Conservation (phyloP, 2,329 filamentous ascomycete species). For the Aureobasidium sp. region DNA sequence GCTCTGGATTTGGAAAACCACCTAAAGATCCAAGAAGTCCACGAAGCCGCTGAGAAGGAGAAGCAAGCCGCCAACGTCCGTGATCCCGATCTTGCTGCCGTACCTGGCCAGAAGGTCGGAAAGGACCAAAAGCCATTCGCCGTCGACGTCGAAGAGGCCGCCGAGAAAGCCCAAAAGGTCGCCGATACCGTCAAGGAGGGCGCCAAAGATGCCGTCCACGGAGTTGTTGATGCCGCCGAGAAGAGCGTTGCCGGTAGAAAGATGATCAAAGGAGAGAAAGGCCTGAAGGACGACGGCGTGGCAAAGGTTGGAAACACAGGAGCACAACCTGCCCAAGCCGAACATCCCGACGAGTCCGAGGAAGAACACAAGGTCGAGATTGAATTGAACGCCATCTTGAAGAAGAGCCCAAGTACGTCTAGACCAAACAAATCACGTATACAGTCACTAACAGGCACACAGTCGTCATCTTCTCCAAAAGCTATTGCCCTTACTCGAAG, state of each 20-base stretch:
- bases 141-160: slow-evolving; percentile 42
- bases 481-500: slow-evolving; percentile 80
- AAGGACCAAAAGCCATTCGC: slow-evolving; percentile 62
- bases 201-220: slow-evolving; percentile 11
- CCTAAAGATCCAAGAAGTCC: background rate
- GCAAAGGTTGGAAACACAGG: slow-evolving; percentile 36
- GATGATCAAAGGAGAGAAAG: slow-evolving; percentile 36
- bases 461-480: slow-evolving; percentile 90
- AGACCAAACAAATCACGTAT: background rate
- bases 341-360: slow-evolving; percentile 39
- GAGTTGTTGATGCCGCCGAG: slow-evolving; percentile 26
- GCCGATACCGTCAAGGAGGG: slow-evolving; percentile 18
- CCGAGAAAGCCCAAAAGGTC: slow-evolving; percentile 16
- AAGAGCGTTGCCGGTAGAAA: slow-evolving; percentile 47
- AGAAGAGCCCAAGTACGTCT: slow-evolving; percentile 42
- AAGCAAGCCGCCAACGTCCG: slow-evolving; percentile 17
- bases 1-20: slow-evolving; percentile 8
- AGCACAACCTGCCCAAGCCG: slow-evolving; percentile 18
- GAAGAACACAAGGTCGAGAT: slow-evolving; percentile 57
- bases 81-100: slow-evolving; percentile 8
- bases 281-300: slow-evolving; percentile 33
- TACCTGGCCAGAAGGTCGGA: slow-evolving; percentile 35
- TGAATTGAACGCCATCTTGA: slow-evolving; percentile 71
- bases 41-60: slow-evolving; percentile 7
- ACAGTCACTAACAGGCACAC: background rate